Evolutionary conservation across 1,284 basidiomycete species (phyloP).

Genomic region (Microbotryum saponariae): DNA sequence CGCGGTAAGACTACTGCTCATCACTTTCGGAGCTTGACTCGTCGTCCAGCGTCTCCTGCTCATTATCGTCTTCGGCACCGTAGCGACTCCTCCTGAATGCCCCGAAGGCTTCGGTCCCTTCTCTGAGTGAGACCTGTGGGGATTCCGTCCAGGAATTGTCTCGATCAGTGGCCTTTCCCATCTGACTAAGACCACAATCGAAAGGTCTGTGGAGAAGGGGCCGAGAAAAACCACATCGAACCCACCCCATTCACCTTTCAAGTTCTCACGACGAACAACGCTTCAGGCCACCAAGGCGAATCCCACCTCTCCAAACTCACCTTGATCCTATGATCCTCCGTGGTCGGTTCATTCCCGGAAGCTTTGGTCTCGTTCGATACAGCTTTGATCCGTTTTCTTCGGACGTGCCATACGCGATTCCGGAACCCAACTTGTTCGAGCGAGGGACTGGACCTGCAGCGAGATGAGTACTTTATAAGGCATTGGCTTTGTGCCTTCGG

Average conservation of each 20-base stretch:
- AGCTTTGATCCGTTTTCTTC: conserved; percentile 1
- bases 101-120: conserved; percentile 25
- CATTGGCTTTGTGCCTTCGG: too few species aligned
- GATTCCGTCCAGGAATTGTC: not conserved
- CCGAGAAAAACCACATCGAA: not conserved
- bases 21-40: not conserved
- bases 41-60: conserved; percentile 7
- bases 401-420: conserved; percentile 31
- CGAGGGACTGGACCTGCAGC: conserved; percentile 13
- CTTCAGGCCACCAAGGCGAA: conserved; percentile 28
- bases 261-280: conserved; percentile 27
- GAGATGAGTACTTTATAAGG: too few species aligned
- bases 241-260: conserved; percentile 3
- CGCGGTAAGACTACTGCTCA: too few species aligned
- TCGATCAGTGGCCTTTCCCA: not conserved
- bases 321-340: conserved; percentile 1
- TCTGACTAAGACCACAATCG: not conserved
- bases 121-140: too few species aligned
- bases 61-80: conserved; percentile 25
- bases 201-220: too few species aligned
- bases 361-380: not conserved
- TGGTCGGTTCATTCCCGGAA: not conserved
- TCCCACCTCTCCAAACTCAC: conserved; percentile 25
- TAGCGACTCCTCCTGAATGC: conserved; percentile 25
- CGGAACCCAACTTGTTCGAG: conserved; percentile 29